phyloP scores from a whole-genome alignment of 306 rosid genomes.

The Vigna trinervia region DNA sequence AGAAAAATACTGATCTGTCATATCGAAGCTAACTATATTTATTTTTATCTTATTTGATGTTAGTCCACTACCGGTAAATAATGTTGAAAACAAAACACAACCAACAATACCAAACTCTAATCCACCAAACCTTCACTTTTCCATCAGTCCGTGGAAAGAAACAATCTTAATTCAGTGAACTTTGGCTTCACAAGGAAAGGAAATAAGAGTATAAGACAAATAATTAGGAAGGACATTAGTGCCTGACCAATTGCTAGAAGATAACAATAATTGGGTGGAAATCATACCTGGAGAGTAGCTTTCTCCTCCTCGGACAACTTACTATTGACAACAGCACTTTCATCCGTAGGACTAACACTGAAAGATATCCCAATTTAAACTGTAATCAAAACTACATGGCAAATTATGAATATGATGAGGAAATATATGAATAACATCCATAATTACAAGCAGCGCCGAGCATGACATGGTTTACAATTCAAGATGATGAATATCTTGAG shows the following conservation, averaged over 20 bases:
- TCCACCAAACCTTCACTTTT: conserved; percentile 13
- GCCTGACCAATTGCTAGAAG: conserved; percentile 14
- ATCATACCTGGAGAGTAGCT: conserved; percentile 73
- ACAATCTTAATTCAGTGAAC: conserved; percentile 24
- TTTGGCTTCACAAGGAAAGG: conserved; percentile 23
- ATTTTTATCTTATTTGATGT: conserved; percentile 13
- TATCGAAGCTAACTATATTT: conserved; percentile 18
- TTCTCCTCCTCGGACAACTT: conserved; percentile 78
- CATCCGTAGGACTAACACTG: conserved; percentile 68
- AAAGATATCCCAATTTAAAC: conserved; percentile 51
- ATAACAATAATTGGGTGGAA: conserved; percentile 24
- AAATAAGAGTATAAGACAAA: not conserved
- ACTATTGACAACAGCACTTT: conserved; percentile 57
- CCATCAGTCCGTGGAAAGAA: conserved; percentile 25
- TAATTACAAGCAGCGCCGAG: conserved; percentile 13
- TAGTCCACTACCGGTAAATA: not conserved
- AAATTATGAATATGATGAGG: conserved; percentile 30
- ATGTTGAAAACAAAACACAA: not conserved
- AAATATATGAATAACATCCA: conserved; percentile 7
- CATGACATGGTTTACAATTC: conserved; percentile 10
- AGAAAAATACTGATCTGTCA: conserved; percentile 7
- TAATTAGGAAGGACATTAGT: conserved; percentile 33
- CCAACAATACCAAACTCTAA: not conserved
- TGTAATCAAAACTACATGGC: conserved; percentile 38
- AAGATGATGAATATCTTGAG: not conserved